Evolutionary conservation across 148 eudicot species (phyloP).

Genomic region (Rhododendron molle): DNA sequence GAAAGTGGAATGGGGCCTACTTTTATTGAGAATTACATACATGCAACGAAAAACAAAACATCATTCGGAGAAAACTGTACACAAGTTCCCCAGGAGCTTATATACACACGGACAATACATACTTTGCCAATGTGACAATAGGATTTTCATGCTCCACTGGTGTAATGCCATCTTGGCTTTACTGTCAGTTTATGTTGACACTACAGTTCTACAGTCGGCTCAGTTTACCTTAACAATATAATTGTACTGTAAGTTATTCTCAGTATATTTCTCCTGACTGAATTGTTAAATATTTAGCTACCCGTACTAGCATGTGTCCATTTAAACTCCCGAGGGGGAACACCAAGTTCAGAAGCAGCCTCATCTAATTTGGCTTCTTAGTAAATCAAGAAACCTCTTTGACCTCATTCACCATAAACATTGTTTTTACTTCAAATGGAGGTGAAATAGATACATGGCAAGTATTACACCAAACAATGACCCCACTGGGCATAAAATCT

Average conservation of each 20-base stretch:
- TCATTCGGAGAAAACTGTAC: neutral
- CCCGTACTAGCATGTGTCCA: neutral
- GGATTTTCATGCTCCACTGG: neutral
- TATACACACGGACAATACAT: neutral
- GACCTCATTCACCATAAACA: neutral
- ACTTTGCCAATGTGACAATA: neutral
- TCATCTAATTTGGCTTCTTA: neutral
- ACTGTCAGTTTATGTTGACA: neutral
- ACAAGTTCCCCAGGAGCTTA: neutral
- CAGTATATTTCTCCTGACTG: neutral
- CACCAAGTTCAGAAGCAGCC: neutral
- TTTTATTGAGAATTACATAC: neutral
- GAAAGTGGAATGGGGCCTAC: neutral
- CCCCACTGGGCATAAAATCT: neutral
- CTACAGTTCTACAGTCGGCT: neutral
- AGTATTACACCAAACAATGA: neutral
- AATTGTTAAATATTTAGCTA: neutral
- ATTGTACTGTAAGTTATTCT: neutral
- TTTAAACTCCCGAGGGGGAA: neutral
- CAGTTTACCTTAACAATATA: neutral
- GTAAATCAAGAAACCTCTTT: neutral
- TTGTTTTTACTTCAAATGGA: neutral
- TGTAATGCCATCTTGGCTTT: neutral
- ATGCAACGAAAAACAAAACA: neutral
- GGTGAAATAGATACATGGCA: neutral